Evolutionary conservation across 768 basidiomycete species (phyloP), one percentile per base, ranked within the genome.

Genomic region (Tubosaeta sp.): DNA sequence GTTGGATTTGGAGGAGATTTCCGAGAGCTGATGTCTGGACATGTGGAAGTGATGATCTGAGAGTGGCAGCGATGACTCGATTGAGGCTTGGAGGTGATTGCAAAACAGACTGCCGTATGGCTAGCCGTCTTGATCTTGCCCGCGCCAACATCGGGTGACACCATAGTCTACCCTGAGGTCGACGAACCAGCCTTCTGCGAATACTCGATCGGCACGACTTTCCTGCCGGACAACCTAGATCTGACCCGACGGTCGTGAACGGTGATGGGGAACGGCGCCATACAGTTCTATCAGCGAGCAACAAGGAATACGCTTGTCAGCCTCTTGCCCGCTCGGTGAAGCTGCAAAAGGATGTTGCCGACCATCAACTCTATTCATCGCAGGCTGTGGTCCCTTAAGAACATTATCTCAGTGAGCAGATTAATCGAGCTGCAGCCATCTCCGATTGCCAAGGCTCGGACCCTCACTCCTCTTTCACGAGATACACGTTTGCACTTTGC

Each of bases 191-290:
- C 33, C 55, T 13, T 25, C 41, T 2, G 27, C 41, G 10, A 43
- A 5, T n/a, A 27, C 48, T 33, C 58, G 14, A 43, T 60, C 11
- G 54, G 55, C 13, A 48, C 59, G 19, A 63, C 56, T 10, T 56
- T 63, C 32, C 61, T 72, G 3, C 66, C 85, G 6, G 83, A 86
- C 53, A 73, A 71, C 17, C 72, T 86, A 12, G 84, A 84, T 1
- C 85, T 22, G 22, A 22, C 22, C 3, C 85, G 1, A 76, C 86
- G 73, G 81, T 87, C 41, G 82, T 86, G 37, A 86, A 86, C 62
- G 77, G 70, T 38, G 79, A 87, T 69, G 84, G 84, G 48, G 83
- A 85, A 63, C 2, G 51, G 77, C 70, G 14, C 9, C 29, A 29
- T 29, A 9, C n/a, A 10, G n/a, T 14, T 7, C n/a, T 26, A 35